A percentile compares a stretch with the other conserved stretches of the same genome.
Conservation (phyloP, 164 flowering plant genomes). For the Chimonanthus praecox region DNA sequence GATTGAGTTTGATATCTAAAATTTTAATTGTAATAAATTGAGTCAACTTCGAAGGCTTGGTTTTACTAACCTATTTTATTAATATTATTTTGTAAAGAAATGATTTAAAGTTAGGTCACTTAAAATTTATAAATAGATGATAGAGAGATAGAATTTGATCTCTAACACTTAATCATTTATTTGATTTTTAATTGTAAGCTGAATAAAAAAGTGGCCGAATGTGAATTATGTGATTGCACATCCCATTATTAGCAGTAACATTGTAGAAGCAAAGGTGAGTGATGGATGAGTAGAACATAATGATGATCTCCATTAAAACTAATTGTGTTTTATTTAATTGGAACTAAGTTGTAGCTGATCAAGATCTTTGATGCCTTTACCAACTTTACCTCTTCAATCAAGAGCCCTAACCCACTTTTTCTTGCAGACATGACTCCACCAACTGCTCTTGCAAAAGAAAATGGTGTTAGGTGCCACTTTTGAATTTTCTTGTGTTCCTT, state of each 20-base stretch:
- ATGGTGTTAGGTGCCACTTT: slow-evolving; percentile 4
- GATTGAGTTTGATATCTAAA: no score
- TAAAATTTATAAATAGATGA: neutral
- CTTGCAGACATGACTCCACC: slow-evolving; percentile 4
- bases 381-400: neutral
- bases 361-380: neutral
- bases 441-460: neutral
- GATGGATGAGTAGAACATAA: neutral
- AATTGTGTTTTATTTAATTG: no score
- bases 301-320: neutral
- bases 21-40: no score
- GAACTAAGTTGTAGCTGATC: neutral
- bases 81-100: no score
- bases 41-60: no score
- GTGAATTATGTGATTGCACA: no score
- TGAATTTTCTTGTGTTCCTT: neutral
- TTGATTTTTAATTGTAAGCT: no score
- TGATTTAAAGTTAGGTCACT: no score
- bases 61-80: no score
- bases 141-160: neutral
- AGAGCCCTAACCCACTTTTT: neutral
- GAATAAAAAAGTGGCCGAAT: no score
- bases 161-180: no score
- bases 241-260: neutral
- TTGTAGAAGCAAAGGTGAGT: neutral